Evolutionary conservation across 192 early-diverging fungal genomes (phyloP), one percentile per base, ranked within the genome.

Genomic region (Phlyctochytrium planicorne): DNA sequence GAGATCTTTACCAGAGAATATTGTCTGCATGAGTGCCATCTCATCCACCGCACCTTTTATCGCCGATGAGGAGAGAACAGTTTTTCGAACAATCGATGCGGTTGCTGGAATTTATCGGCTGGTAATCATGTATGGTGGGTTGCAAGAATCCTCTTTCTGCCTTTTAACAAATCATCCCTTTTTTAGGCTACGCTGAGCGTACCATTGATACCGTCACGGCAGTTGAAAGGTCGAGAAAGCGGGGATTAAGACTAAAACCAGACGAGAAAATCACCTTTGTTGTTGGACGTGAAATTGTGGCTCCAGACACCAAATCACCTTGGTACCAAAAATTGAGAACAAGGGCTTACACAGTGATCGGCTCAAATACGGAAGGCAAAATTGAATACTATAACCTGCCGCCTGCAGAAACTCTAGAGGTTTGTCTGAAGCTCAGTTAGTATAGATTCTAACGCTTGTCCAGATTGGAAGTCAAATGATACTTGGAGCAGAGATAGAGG

Each of bases 381-480:
- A 70, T 75, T 23, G 77, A 79, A 3, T 79, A 79, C 61, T 79
- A 64, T 55, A 79, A 75, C 64, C 61, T 79, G 30, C 77, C 77
- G 30, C 62, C 66, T 6, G 66, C 32, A 27, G 61, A 69, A 23
- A 79, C 77, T 10, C 33, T 79, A 60, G 77, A 79, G 66, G 71
- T 79, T 30, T 40, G 65, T 34, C n/a, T 12, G 23, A n/a, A n/a
- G n/a, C n/a, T n/a, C 30, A 30, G 33, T 56, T 68, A 25, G 30
- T 68, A 47, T 20, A 47, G 6, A 20, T 47, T 47, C 20, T 47
- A 53, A 29, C 20, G 1, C 52, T 3, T 55, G 52, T 17, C 24
- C 12, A 47, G 63, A 34, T 47, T n/a, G 33, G 17, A 31, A 24
- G 17, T 53, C 52, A 24, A 2, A 27, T 30, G 27, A 14, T 55